Evolutionary conservation across 2,329 filamentous ascomycete species (phyloP), one percentile per base, ranked within the genome.

Genomic region (Sclerotinia borealis): DNA sequence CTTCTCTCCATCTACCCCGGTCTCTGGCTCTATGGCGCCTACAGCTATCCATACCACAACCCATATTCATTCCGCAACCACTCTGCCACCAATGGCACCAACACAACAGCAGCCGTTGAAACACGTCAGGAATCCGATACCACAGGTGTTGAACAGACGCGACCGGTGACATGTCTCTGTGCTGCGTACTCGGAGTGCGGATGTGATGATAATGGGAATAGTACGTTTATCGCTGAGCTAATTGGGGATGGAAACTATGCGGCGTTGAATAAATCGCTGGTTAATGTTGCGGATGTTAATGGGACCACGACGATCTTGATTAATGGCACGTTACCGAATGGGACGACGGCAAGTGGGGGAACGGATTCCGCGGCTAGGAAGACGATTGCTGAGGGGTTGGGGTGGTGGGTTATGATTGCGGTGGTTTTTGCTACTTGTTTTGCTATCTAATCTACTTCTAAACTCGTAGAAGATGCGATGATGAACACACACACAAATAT

Each of bases 271-370:
- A 80, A 84, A 69, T 80, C 79, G 0, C 68, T 91, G 2, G 81
- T 91, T 63, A 81, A 79, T 15, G 82, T 93, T 1, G 83, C 81
- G 2, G 76, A 80, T 60, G 81, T 88, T 65, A 87, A 90, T 63
- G 85, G 85, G 56, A 88, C 81, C 1, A 76, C 76, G 66, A 87
- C 84, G 1, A 81, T 95, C 43, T 78, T 90, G 36, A 77, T 93
- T 73, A 92, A 92, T 73, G 91, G 91, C n/a, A 90, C 88, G 0
- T 77, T 93, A 4, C 83, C 86, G 36, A 88, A 89, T 68, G 85
- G 84, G 55, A 89, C 87, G 0, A 87, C 84, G 0, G 79, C 81
- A 0, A 65, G 78, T 6, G 79, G 78, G 15, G 81, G 79, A 31
- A 76, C 73, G 17, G 79, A 68, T 25, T 76, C 75, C n/a, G 77